Percentiles rank a stretch among this genome's conserved stretches.
Conservation (phyloP, 2,329 filamentous ascomycete genomes). For the Colletotrichum sp. region DNA sequence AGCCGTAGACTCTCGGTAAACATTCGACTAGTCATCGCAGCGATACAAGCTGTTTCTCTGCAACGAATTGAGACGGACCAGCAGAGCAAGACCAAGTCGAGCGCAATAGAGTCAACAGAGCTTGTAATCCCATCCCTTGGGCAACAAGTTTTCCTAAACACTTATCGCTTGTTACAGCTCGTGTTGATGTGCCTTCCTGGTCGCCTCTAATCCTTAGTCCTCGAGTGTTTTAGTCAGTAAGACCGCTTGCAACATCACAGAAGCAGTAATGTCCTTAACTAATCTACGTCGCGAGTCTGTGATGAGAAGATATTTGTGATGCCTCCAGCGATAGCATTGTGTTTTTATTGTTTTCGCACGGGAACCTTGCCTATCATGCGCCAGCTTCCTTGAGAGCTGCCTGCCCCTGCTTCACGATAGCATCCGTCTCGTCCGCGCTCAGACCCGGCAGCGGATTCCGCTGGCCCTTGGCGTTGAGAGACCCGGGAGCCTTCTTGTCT, state of each 20-base stretch:
- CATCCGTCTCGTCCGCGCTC: slow-evolving; percentile 12
- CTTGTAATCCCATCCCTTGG: neutral
- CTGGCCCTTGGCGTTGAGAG: slow-evolving; percentile 9
- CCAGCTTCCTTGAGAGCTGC: slow-evolving; percentile 17
- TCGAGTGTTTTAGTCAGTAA: neutral
- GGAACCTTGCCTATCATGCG: neutral
- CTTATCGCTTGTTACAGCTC: neutral
- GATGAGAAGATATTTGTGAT: neutral
- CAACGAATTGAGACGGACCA: neutral
- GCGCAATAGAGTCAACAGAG: neutral
- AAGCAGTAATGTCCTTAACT: neutral
- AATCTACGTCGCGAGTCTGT: neutral
- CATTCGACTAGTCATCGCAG: neutral
- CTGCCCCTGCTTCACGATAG: slow-evolving; percentile 16
- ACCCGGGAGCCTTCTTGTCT: slow-evolving; percentile 11
- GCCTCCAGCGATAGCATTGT: neutral
- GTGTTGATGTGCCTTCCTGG: neutral
- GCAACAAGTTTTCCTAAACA: neutral
- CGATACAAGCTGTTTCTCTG: neutral
- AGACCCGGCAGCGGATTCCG: slow-evolving; percentile 10
- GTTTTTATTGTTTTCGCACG: neutral
- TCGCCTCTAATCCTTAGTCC: neutral
- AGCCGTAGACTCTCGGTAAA: neutral
- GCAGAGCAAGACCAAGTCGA: neutral
- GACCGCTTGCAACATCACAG: neutral